These are phyloP conservation scores for Geranium rotundifolium DNA, from an alignment of 345 rosid species.

Conservation along the genomic window DNA sequence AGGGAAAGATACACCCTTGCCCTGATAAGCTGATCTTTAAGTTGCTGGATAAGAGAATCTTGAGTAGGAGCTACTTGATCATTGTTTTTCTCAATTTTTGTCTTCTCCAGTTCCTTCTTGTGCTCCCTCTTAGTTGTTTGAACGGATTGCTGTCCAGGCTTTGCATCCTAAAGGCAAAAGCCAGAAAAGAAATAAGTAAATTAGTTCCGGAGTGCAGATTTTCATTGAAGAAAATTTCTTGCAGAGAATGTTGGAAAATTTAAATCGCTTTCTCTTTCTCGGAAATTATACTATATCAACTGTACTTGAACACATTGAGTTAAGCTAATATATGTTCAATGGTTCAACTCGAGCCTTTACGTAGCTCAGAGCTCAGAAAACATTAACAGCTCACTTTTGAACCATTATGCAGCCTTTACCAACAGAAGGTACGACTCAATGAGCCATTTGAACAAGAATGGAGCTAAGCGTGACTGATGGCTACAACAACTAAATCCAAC, in stretches of 20 bases:
- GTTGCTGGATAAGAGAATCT: constrained; percentile 61
- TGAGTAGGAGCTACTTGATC: constrained; percentile 21
- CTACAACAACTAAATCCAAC: no score
- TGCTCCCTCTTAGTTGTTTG: constrained; percentile 17
- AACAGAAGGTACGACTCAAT: no score
- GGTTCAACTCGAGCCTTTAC: no score
- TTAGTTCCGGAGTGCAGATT: not conserved
- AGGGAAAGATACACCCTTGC: constrained; percentile 87
- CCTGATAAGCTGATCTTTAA: constrained; percentile 87
- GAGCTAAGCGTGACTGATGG: no score
- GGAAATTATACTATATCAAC: not conserved
- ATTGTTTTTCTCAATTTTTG: constrained; percentile 23
- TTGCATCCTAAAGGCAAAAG: constrained; percentile 18
- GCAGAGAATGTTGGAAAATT: not conserved
- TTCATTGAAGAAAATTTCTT: not conserved
- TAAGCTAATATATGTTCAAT: not conserved
- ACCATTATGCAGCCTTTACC: no score
- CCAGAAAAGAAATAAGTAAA: constrained; percentile 2
- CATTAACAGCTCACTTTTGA: no score
- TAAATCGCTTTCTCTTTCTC: not conserved
- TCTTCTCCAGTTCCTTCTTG: constrained; percentile 19
- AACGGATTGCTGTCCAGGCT: constrained; percentile 25
- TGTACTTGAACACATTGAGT: not conserved
- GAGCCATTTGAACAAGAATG: no score
- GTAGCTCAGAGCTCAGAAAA: no score